phyloP scores from a whole-genome alignment of 176 grass and related monocot genomes.

The Avena atlantica region DNA sequence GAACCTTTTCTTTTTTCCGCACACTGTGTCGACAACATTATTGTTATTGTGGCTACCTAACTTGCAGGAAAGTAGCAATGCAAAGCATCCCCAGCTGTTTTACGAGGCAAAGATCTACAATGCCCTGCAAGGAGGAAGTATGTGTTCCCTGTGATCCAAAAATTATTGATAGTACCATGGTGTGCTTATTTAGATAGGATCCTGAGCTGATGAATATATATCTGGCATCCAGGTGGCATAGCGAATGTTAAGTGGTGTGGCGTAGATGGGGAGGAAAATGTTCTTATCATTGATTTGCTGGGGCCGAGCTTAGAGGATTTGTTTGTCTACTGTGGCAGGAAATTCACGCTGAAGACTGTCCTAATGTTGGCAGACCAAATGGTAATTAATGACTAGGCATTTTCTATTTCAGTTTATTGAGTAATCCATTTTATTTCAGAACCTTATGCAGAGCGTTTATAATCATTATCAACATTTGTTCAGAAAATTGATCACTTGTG shows the following conservation, averaged over 20 bases:
- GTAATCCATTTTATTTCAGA: background rate
- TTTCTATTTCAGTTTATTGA: constrained; percentile 13
- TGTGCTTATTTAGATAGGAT: background rate
- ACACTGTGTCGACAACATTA: background rate
- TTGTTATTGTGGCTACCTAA: constrained; percentile 22
- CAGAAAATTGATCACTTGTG: background rate
- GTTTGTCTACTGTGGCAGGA: constrained; percentile 71
- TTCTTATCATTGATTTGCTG: constrained; percentile 82
- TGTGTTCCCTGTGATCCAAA: constrained; percentile 13
- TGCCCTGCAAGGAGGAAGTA: constrained; percentile 72
- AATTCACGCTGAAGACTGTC: constrained; percentile 74
- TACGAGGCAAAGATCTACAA: constrained; percentile 86
- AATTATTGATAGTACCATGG: background rate
- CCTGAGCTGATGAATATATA: constrained; percentile 17
- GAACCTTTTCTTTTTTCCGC: background rate
- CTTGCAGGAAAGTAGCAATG: constrained; percentile 61
- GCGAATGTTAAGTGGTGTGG: constrained; percentile 78
- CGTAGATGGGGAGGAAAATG: constrained; percentile 70
- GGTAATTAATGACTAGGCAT: constrained; percentile 44
- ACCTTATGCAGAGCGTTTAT: background rate
- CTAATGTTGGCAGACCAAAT: constrained; percentile 86
- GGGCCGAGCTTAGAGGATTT: constrained; percentile 74
- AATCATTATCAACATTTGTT: background rate
- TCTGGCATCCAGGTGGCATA: constrained; percentile 62
- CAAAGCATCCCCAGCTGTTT: constrained; percentile 78